phyloP scores from a whole-genome alignment of 78 protist genomes.

The Dictyostelium purpureum region DNA sequence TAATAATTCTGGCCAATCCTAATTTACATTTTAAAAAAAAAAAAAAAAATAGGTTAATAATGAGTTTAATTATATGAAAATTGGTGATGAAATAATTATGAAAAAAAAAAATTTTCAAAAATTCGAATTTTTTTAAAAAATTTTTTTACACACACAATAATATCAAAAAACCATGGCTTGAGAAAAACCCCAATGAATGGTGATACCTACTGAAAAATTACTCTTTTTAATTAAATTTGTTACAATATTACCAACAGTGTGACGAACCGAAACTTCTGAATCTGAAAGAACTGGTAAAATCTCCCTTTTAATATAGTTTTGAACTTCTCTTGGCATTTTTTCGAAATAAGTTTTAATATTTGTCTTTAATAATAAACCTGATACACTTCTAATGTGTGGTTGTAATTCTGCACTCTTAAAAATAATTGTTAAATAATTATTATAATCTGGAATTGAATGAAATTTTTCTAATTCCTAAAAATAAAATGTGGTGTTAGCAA shows the following conservation, averaged over 20 bases:
- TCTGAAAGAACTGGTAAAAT: slow-evolving; percentile 40
- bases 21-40: background rate
- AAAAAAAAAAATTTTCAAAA: no score
- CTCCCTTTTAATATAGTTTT: slow-evolving; percentile 40
- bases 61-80: background rate
- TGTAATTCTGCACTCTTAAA: slow-evolving; percentile 9
- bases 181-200: no score
- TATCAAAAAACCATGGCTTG: no score
- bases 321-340: slow-evolving; percentile 68
- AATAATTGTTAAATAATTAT: slow-evolving; percentile 42
- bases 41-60: background rate
- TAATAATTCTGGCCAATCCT: slow-evolving; percentile 67
- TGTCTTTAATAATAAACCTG: slow-evolving; percentile 53
- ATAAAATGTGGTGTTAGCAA: background rate
- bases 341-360: slow-evolving; percentile 35
- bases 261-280: slow-evolving; percentile 22
- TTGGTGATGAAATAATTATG: background rate
- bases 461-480: slow-evolving; percentile 60
- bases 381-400: slow-evolving; percentile 14
- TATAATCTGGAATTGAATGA: slow-evolving; percentile 54
- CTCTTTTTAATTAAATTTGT: slow-evolving; percentile 39
- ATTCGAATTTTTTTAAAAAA: no score
- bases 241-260: slow-evolving; percentile 55
- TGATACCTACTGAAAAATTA: slow-evolving; percentile 27
- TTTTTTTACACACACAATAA: no score